Percentiles rank a stretch among this genome's conserved stretches.
These are phyloP conservation scores for Rhexocercosporidium sp. DNA, from an alignment of 2,329 filamentous ascomycete genomes.

Conservation along the genomic window DNA sequence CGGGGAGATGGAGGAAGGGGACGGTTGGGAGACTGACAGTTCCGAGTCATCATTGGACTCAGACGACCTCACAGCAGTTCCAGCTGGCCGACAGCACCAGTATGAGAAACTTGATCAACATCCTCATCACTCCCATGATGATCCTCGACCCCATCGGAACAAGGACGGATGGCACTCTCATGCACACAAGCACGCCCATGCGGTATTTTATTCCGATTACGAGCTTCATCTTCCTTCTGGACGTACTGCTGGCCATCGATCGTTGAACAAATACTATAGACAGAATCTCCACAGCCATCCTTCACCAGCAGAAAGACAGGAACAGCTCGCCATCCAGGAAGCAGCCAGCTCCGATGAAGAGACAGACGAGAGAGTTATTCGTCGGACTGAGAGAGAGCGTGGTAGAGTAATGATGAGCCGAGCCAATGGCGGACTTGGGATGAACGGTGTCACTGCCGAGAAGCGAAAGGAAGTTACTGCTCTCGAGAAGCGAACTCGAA, in stretches of 20 bases:
- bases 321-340: conserved; percentile 67
- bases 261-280: conserved; percentile 84
- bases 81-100: conserved; percentile 74
- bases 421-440: conserved; percentile 74
- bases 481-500: conserved; percentile 72
- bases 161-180: conserved; percentile 82
- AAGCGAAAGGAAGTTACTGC: conserved; percentile 73
- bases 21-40: conserved; percentile 95
- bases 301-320: conserved; percentile 74
- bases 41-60: conserved; percentile 88
- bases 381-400: conserved; percentile 47
- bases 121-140: conserved; percentile 74
- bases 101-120: conserved; percentile 75
- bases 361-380: conserved; percentile 44
- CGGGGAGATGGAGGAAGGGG: conserved; percentile 64
- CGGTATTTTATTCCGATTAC: conserved; percentile 89
- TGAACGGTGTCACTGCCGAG: conserved; percentile 76
- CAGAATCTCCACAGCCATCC: conserved; percentile 92
- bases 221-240: conserved; percentile 93
- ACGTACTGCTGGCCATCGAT: conserved; percentile 87
- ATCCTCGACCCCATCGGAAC: conserved; percentile 74
- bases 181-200: conserved; percentile 73
- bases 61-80: conserved; percentile 79
- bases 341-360: conserved; percentile 52
- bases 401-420: conserved; percentile 66